Base-by-base conservation (phyloP, 768 basidiomycete genomes). In the Obba rivulosa region DNA sequence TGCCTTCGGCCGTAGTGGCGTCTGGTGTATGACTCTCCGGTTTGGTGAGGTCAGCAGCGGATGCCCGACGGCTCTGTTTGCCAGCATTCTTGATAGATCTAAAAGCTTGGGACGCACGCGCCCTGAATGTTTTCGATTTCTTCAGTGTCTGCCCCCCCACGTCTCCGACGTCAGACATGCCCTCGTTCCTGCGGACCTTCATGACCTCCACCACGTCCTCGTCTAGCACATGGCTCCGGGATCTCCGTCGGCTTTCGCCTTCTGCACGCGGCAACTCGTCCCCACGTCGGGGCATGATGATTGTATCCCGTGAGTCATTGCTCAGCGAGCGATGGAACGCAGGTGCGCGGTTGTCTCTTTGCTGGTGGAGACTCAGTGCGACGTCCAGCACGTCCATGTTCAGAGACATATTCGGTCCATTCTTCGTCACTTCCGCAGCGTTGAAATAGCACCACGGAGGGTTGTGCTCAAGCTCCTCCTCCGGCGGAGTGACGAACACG, bases 401-500 rank as follows among this genome's bases (percentile, higher is more conserved):
- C 2, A 64, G 65, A 23, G 44, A 45, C 28, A 58, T 62, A 22
- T 54, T 58, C 37, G 53, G 55, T 22, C 41, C 41, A n/a, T 43
- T 43, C 23, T 55, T 39, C 4, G 48, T 50, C 20, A 58, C 65
- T 24, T 60, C 46, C 8, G 48, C 43, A 4, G 65, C 67, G 39
- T 69, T 62, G 43, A 66, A 69, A 28, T 61, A 66, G 39, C 60
- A 63, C 48, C 57, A 68, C 2, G 68, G 68, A 14, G 64, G 66
- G 16, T 60, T 62, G 10, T 60, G 56, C 4, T 56, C 55, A 34
- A 66, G 65, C 46, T 70, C 68, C 37, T 69, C 69, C 49, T 70
- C 68, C 14, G 69, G 69, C 8, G 69, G 66, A 22, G 62, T 62
- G 14, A 70, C 65, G 51, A 66, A 59, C 16, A 70, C 69, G 42